Conservation (phyloP, 352 stramenopile species). For the Pythium brassicae region DNA sequence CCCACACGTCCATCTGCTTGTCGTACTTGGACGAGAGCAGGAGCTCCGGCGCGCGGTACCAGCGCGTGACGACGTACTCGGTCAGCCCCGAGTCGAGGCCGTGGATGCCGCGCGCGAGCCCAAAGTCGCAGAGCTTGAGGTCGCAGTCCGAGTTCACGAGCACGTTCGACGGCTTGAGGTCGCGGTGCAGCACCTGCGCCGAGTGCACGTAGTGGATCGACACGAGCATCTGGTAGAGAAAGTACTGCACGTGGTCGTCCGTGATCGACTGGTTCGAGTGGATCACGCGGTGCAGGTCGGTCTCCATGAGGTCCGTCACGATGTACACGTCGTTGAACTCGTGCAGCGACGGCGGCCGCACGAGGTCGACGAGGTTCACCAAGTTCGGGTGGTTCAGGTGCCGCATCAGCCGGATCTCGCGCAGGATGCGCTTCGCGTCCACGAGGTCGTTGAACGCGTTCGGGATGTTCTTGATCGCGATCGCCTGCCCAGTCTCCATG, state of each 20-base stretch:
- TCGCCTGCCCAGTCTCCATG: conserved; percentile 80
- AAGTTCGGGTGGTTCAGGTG: conserved; percentile 83
- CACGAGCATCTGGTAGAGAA: conserved; percentile 77
- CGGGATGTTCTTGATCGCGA: conserved; percentile 96
- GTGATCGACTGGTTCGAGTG: conserved; percentile 81
- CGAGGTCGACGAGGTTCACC: conserved; percentile 76
- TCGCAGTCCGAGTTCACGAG: conserved; percentile 81
- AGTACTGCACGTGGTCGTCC: conserved; percentile 78
- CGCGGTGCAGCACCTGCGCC: conserved; percentile 70
- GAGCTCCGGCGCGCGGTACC: conserved; percentile 91
- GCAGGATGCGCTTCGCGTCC: conserved; percentile 84
- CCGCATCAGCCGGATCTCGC: conserved; percentile 86
- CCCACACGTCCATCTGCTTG: conserved; percentile 87
- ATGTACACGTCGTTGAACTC: conserved; percentile 90
- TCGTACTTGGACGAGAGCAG: conserved; percentile 89
- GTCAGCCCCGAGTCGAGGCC: conserved; percentile 78
- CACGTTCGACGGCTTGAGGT: conserved; percentile 79
- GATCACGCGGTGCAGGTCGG: conserved; percentile 72
- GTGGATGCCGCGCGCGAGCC: conserved; percentile 65
- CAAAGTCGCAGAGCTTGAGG: conserved; percentile 79
- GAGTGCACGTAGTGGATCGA: conserved; percentile 79
- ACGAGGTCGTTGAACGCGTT: conserved; percentile 90
- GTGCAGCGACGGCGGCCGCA: conserved; percentile 73
- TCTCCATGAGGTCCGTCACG: conserved; percentile 79
- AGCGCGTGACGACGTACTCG: conserved; percentile 90